Evolutionary conservation across 495 filamentous ascomycete genomes (phyloP), one percentile per base, ranked within the genome.

Genomic region (Podospora conica): DNA sequence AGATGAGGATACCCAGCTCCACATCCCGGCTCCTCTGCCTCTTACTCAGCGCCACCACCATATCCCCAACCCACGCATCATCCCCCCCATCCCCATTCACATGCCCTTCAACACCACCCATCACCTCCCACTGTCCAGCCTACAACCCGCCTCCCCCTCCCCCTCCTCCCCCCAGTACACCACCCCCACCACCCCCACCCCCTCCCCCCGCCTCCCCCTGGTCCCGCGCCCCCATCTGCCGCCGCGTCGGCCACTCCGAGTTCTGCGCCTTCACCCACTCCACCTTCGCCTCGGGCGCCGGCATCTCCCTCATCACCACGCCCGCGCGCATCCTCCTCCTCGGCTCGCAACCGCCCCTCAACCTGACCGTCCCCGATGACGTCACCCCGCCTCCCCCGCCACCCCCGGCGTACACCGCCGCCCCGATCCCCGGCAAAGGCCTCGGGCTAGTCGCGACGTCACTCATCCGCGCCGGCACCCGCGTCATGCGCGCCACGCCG

Each of bases 231-330:
- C 53, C 60, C 25, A 28, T 68, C 56, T 71, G 68, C 59, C 70
- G 67, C 61, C 64, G 64, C 40, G 66, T 55, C 7, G 62, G 63
- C 48, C 61, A 29, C 21, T 40, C 56, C 10, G 72, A 72, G 29
- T 76, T 68, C 61, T 77, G 73, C 66, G 67, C 72, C 31, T 77
- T 70, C 56, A 72, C 72, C 0, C 68, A 71, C 29, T 54, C 68
- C 53, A 40, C 60, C 15, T 76, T 78, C 65, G 68, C 70, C 58
- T 11, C 29, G 7, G 71, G 74, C n/a, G 63, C 68, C 53, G 75
- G 75, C 12, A 68, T 78, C 53, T 75, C 76, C 1, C 58, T 78
- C n/a, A 73, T 78, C 33, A 78, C 76, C 8, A 76, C 75, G 3
- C 48, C 63, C 33, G 60, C 22, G 7, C 61, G 11, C 28, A 65